Conservation (phyloP, 225 moss, liverwort and hornwort genomes). For the Neckera pumila region DNA sequence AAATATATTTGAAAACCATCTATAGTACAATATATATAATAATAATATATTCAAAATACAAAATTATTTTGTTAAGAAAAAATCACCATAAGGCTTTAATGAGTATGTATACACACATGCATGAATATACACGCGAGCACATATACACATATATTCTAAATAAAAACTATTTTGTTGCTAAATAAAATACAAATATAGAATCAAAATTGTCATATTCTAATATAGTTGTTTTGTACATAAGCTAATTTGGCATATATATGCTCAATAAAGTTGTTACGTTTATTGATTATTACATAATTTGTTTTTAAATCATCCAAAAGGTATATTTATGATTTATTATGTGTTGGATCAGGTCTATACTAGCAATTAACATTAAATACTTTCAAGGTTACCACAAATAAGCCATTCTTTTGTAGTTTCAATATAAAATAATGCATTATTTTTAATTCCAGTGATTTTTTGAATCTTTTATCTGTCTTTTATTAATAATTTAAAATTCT, state of each 20-base stretch:
- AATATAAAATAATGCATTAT: neutral
- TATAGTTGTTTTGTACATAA: no score
- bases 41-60: neutral
- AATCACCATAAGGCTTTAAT: neutral
- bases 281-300: neutral
- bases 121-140: no score
- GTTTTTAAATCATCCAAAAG: rapidly evolving
- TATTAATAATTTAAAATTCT: neutral
- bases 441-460: neutral
- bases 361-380: neutral
- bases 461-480: no score
- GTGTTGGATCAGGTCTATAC: neutral
- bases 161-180: no score
- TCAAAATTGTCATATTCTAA: no score
- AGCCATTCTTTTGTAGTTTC: neutral
- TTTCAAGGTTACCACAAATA: neutral
- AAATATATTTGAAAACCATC: neutral
- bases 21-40: neutral
- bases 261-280: no score
- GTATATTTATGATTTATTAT: neutral
- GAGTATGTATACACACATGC: neutral
- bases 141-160: neutral
- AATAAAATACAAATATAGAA: neutral
- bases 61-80: neutral
- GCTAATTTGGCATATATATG: neutral